Conservation (phyloP, 2,329 filamentous ascomycete species). For the Lizonia empirigonia region DNA sequence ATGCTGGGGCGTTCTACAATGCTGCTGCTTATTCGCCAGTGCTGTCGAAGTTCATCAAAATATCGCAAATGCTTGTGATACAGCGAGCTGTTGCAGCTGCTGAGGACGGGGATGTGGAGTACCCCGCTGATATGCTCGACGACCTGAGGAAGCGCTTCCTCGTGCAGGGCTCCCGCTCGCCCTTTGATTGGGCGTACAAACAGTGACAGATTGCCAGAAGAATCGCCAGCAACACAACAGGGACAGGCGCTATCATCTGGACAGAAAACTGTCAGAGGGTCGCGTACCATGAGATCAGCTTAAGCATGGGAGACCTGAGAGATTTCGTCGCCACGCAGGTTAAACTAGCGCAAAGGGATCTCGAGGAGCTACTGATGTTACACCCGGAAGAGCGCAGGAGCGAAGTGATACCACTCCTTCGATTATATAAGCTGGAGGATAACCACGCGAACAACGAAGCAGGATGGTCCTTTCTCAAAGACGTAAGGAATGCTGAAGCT, state of each 20-base stretch:
- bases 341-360: too few species aligned
- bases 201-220: background rate
- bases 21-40: slow-evolving; percentile 11
- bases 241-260: background rate
- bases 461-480: too few species aligned
- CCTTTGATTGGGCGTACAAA: background rate
- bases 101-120: background rate
- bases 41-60: slow-evolving; percentile 29
- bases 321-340: background rate
- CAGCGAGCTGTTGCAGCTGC: slow-evolving; percentile 14
- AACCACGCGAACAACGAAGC: too few species aligned
- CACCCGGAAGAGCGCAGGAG: too few species aligned
- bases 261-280: background rate
- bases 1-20: background rate
- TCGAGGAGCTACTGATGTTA: too few species aligned
- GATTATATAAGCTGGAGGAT: too few species aligned
- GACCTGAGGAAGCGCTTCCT: background rate
- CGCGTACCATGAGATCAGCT: background rate
- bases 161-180: background rate
- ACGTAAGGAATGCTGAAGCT: too few species aligned
- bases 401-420: too few species aligned
- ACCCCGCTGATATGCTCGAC: background rate
- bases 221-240: background rate
- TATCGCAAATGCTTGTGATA: slow-evolving; percentile 27
- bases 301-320: background rate